phyloP scores from a whole-genome alignment of 148 eudicot genomes.

The Amaranthus cruentus region DNA sequence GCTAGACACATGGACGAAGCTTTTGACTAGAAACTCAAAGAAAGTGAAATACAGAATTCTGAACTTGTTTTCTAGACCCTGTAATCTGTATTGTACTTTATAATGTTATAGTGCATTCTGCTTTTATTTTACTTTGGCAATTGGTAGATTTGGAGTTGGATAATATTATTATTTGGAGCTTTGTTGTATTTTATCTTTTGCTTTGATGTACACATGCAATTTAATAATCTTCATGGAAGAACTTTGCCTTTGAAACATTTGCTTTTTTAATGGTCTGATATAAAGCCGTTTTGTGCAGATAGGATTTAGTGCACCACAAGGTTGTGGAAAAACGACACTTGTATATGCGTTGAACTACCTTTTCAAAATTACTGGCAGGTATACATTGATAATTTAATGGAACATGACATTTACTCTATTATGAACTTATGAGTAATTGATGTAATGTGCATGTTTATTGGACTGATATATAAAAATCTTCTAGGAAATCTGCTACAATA shows the following conservation, averaged over 20 bases:
- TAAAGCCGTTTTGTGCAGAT: constrained; percentile 50
- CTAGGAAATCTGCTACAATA: constrained; percentile 85
- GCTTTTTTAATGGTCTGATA: constrained; percentile 1
- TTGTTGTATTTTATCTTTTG: not conserved
- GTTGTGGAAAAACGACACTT: constrained; percentile 97
- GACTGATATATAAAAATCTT: constrained; percentile 30
- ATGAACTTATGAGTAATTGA: constrained; percentile 5
- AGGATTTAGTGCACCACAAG: constrained; percentile 99
- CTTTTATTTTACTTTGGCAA: not conserved
- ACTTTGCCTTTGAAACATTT: not conserved
- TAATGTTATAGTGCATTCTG: not conserved
- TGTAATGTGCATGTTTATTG: constrained; percentile 11
- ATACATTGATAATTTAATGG: constrained; percentile 30
- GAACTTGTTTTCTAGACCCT: not conserved
- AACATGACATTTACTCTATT: not conserved
- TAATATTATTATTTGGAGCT: not conserved
- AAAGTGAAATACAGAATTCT: not conserved
- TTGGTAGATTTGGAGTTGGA: not conserved
- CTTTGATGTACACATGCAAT: not conserved
- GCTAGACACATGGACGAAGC: not conserved
- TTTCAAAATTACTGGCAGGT: constrained; percentile 73
- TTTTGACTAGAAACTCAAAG: not conserved
- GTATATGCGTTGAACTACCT: constrained; percentile 83
- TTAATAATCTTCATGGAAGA: not conserved
- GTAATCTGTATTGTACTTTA: not conserved